A percentile compares a stretch with the other conserved stretches of the same genome.
Evolutionary conservation across 2,329 filamentous ascomycete species (phyloP).

Genomic region (Colletotrichum viniferum): DNA sequence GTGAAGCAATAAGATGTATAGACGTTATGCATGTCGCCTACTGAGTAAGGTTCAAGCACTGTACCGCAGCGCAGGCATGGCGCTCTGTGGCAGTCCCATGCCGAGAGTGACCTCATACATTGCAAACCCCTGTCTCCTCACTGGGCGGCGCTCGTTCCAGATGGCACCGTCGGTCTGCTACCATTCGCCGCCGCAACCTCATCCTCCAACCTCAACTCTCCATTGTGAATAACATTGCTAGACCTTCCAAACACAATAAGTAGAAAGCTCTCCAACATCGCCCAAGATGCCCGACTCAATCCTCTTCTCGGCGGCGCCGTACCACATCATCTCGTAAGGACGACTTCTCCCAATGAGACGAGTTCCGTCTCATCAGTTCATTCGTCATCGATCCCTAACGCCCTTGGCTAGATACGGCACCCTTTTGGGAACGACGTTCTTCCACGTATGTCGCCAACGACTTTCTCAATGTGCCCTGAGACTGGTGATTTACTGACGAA

Average conservation of each 20-base stretch:
- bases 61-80: not conserved
- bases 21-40: not conserved
- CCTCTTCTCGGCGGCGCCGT: constrained; percentile 70
- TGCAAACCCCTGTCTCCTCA: constrained; percentile 13
- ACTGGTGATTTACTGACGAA: not conserved
- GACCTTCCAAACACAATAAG: not conserved
- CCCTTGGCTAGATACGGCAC: constrained; percentile 73
- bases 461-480: not conserved
- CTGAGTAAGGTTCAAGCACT: not conserved
- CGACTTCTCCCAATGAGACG: not conserved
- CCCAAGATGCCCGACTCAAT: constrained; percentile 52
- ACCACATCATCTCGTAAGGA: constrained; percentile 75
- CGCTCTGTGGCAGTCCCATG: not conserved
- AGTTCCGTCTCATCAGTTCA: not conserved
- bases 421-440: constrained; percentile 84
- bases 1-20: not conserved
- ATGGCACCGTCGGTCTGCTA: not conserved
- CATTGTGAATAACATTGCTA: not conserved
- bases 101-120: constrained; percentile 21
- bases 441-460: constrained; percentile 65
- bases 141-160: not conserved
- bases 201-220: not conserved
- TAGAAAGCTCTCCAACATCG: not conserved
- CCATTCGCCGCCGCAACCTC: not conserved
- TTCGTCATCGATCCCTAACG: constrained; percentile 4